Evolutionary conservation across 2,329 filamentous ascomycete genomes (phyloP).

Genomic region (Pseudogymnoascus sp.): DNA sequence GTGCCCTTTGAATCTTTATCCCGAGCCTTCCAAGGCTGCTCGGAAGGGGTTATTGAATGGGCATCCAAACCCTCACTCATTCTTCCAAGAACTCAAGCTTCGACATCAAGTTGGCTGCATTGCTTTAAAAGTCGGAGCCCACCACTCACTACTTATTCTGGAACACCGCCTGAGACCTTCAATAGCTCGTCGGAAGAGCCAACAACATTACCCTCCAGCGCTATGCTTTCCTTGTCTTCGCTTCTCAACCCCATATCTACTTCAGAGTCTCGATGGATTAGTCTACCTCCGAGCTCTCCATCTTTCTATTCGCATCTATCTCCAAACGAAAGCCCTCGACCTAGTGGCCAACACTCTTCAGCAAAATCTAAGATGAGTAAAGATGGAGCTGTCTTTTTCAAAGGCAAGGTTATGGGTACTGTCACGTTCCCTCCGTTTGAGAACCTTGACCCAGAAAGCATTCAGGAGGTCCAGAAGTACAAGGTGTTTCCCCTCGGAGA

Average conservation of each 20-base stretch:
- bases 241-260: slow-evolving; percentile 52
- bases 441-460: slow-evolving; percentile 47
- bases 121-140: background rate
- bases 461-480: slow-evolving; percentile 52
- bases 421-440: slow-evolving; percentile 72
- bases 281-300: slow-evolving; percentile 35
- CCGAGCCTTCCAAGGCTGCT: slow-evolving; percentile 11
- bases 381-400: slow-evolving; percentile 53
- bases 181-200: background rate
- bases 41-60: background rate
- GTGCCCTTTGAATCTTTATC: slow-evolving; percentile 10
- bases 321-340: slow-evolving; percentile 22
- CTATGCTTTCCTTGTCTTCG: slow-evolving; percentile 56
- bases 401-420: slow-evolving; percentile 53
- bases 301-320: slow-evolving; percentile 19
- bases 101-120: background rate
- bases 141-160: background rate
- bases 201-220: slow-evolving; percentile 19
- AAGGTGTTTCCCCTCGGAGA: slow-evolving; percentile 56
- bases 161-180: slow-evolving; percentile 4
- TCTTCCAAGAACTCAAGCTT: background rate
- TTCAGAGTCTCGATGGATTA: slow-evolving; percentile 31
- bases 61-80: background rate
- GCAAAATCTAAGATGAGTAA: slow-evolving; percentile 54
- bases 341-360: slow-evolving; percentile 22